Base-by-base conservation (phyloP, 2,329 filamentous ascomycete species). In the Penicillium digitatum region DNA sequence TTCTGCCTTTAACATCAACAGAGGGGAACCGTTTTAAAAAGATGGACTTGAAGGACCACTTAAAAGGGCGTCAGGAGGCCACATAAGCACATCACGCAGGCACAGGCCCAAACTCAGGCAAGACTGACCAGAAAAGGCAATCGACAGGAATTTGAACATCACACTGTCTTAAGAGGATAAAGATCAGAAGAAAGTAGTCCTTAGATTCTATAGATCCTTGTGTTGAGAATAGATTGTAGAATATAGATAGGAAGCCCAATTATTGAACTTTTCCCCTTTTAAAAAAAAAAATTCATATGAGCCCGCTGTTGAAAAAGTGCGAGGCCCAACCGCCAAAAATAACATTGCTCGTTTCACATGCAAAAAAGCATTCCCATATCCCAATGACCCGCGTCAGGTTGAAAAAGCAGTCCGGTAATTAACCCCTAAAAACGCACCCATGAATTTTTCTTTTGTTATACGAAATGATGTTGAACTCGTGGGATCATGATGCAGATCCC, bases 391-490 rank as follows among this genome's bases (percentile, higher is more conserved):
- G 66, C 64, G 61, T 70, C 62, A 70, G 69, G 69, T 72, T 72
- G 69, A 72, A 72, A 71, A 70, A 72, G 68, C 69, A 72, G 70
- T 68, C 70, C 69, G 64, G 63, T 69, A 68, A 68, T 64, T 67
- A 69, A 69, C 69, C 68, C 61, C 64, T 60, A 57, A 66, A 65
- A 67, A 68, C 68, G 67, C 66, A 66, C 63, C 56, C 56, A 35
- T 61, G 50, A 61, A 59, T 44, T 66, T 58, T 62, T 55, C 63
- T 62, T 63, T 67, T 66, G 60, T 68, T 62, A 57, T 59, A 62
- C 63, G 59, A 64, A 68, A 69, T 71, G 63, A 71, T 72, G 69
- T 72, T 72, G 70, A 72, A 72, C 64, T 69, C 65, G 62, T 51
- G 57, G 61, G 61, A 63, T 58, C 24, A 39, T 51, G 26, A 46